phyloP scores from a whole-genome alignment of 2,329 filamentous ascomycete species.

The Monilinia fructicola region DNA sequence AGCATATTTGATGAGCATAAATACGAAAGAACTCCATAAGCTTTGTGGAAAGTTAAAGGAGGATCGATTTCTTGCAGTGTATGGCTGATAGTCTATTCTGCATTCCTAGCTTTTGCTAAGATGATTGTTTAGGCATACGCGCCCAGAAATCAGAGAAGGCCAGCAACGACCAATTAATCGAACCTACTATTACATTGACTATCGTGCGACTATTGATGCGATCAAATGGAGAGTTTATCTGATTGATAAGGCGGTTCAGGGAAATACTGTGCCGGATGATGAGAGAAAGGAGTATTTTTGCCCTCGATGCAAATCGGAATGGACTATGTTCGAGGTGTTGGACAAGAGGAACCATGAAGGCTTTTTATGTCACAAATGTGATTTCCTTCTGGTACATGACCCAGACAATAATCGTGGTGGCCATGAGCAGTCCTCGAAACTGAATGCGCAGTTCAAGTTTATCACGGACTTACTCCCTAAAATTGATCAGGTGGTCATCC shows the following conservation, averaged over 20 bases:
- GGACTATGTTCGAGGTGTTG: conserved; percentile 85
- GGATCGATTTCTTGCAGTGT: conserved; percentile 82
- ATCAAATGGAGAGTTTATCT: conserved; percentile 93
- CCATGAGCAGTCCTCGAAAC: conserved; percentile 68
- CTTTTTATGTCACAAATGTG: conserved; percentile 83
- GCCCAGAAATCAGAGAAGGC: conserved; percentile 75
- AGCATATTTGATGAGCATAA: conserved; percentile 81
- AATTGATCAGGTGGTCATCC: conserved; percentile 73
- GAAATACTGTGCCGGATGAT: conserved; percentile 72
- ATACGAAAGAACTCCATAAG: conserved; percentile 88
- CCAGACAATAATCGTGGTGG: conserved; percentile 67
- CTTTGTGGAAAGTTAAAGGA: conserved; percentile 82
- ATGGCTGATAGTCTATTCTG: conserved; percentile 41
- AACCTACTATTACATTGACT: conserved; percentile 97
- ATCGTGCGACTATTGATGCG: conserved; percentile 88
- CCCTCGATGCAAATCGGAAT: conserved; percentile 76
- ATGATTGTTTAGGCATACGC: conserved; percentile 56
- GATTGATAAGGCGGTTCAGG: conserved; percentile 85
- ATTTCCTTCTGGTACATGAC: conserved; percentile 61
- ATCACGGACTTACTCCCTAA: conserved; percentile 73
- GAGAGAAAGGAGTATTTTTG: conserved; percentile 95
- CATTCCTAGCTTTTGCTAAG: conserved; percentile 22
- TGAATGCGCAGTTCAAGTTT: conserved; percentile 79
- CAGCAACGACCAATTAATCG: conserved; percentile 78
- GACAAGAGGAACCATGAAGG: conserved; percentile 66